Evolutionary conservation across 2,329 filamentous ascomycete genomes (phyloP).

Genomic region (Colletotrichum tropicicola): DNA sequence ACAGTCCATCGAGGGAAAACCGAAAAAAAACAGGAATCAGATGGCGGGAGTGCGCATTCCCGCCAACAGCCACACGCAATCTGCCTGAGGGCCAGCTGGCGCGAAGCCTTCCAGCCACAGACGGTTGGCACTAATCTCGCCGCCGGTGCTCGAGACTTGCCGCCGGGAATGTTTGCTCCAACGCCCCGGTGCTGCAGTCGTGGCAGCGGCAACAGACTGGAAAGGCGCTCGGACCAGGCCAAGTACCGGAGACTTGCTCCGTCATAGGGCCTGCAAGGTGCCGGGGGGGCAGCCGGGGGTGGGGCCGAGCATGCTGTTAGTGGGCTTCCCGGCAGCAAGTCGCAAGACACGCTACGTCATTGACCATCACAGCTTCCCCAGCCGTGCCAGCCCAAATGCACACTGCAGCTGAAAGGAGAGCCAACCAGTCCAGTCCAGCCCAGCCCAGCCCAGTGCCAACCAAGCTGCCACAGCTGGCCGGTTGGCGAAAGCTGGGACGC

Average conservation of each 20-base stretch:
- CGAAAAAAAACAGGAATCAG: conserved; percentile 20
- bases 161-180: not conserved
- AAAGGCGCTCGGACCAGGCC: not conserved
- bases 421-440: not conserved
- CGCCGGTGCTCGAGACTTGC: not conserved
- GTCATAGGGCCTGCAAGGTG: conserved; percentile 21
- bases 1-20: not conserved
- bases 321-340: conserved; percentile 15
- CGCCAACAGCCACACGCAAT: conserved; percentile 1
- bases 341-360: conserved; percentile 30
- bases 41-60: not conserved
- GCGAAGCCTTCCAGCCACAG: conserved; percentile 4
- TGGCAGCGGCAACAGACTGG: not conserved
- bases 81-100: not conserved
- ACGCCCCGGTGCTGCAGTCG: no score
- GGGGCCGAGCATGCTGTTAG: conserved; percentile 20
- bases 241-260: conserved; percentile 25
- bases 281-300: conserved; percentile 12
- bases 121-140: not conserved
- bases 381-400: conserved; percentile 2
- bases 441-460: not conserved
- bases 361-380: conserved; percentile 27
- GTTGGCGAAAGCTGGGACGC: not conserved
- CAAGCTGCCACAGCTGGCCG: conserved; percentile 1
- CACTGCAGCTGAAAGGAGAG: conserved; percentile 21